Evolutionary conservation across 108 stramenopile species (phyloP).

Genomic region (Aurantiochytrium sp.): DNA sequence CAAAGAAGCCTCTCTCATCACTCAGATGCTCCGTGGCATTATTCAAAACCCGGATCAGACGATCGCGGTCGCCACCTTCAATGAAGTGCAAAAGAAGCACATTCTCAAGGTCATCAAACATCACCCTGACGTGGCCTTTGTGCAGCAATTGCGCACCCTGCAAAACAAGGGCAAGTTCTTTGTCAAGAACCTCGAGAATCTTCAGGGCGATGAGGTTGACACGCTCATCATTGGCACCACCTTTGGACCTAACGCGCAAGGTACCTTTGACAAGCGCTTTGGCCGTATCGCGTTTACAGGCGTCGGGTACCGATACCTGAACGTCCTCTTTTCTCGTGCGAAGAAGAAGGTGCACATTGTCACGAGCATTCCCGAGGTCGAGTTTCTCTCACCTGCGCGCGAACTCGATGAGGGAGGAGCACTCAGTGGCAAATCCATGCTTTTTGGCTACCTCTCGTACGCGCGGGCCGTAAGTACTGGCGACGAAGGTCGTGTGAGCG

Average conservation of each 20-base stretch:
- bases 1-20: not conserved
- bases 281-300: not conserved
- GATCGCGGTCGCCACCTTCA: constrained; percentile 12
- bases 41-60: not conserved
- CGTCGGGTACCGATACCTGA: constrained; percentile 7
- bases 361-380: not conserved
- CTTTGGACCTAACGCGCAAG: not conserved
- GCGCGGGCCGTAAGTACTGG: not conserved
- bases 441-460: constrained; percentile 10
- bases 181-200: constrained; percentile 3
- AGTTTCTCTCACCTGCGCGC: not conserved
- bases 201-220: constrained; percentile 8
- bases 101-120: constrained; percentile 7
- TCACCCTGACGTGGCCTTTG: not conserved
- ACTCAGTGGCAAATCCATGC: not conserved
- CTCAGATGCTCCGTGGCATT: not conserved
- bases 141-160: not conserved
- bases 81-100: not conserved
- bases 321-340: not conserved
- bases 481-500: not conserved
- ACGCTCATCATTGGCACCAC: not conserved
- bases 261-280: not conserved
- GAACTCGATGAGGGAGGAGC: not conserved
- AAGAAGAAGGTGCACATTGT: not conserved
- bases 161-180: not conserved